Base-by-base conservation (phyloP, 140 eudicot species). In the Stevia rebaudiana region DNA sequence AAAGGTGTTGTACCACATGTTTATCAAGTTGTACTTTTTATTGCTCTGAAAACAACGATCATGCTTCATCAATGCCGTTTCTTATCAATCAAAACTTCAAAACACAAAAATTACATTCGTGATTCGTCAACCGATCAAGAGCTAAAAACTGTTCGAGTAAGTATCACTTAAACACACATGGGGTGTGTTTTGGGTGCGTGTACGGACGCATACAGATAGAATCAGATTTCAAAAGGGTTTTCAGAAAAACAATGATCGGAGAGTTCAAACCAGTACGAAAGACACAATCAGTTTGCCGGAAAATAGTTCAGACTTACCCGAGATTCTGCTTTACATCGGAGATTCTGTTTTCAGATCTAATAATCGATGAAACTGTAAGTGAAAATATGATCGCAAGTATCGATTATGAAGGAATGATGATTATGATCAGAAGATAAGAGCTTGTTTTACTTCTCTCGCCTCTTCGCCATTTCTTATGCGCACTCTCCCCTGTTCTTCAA, bases 381-480 rank as follows among this genome's bases (percentile, higher is more conserved):
- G 74, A 74, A 17, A 56, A 79, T 72, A 50, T 16, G 51, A 61
- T 39, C 63, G 19, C 7, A 63, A 66, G 75, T 41, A 47, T 33
- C 37, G 47, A 69, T 52, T 37, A 9, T 59, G 28, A 49, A 16
- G 22, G 2, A 28, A 4, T 28, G 33, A 28, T 28, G 33, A 28
- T 28, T 11, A 51, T 61, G 30, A 74, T 74, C 18, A 72, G 66
- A 50, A 53, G 63, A 47, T 70, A 52, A 63, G 67, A 76, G 72
- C 64, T 67, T 64, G 43, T 42, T 51, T 49, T 36, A 15, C 24
- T 75, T 55, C 71, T 55, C 71, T 77, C 72, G 72, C 52, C 57
- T 70, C 79, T 69, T 74, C 79, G 83, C 91, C 83, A 74, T 79
- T 84, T 82, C 76, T 86, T 73, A 82, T 87, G 95, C 42, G 21